Percentiles rank a stretch among this genome's conserved stretches.
phyloP scores from a whole-genome alignment of 2,329 filamentous ascomycete genomes.

The Aurifilum marmelostoma region DNA sequence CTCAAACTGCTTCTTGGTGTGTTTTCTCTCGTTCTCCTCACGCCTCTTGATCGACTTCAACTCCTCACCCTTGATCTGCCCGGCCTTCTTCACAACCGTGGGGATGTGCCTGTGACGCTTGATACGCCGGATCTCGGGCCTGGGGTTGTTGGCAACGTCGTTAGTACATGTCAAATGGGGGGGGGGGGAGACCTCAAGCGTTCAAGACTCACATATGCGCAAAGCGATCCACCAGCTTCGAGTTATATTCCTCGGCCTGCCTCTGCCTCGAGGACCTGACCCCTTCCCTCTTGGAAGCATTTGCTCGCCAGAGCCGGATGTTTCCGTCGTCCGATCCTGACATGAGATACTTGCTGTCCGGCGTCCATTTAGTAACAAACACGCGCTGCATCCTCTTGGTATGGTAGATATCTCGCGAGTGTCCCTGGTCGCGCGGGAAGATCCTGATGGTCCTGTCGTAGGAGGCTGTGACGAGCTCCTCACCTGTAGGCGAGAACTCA shows the following conservation, averaged over 20 bases:
- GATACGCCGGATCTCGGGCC: conserved; percentile 87
- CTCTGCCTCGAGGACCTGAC: conserved; percentile 84
- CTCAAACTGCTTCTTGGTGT: conserved; percentile 78
- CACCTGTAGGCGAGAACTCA: conserved; percentile 90
- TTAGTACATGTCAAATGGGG: neutral
- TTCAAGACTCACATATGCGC: conserved; percentile 69
- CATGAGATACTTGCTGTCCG: conserved; percentile 86
- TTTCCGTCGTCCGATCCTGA: conserved; percentile 87
- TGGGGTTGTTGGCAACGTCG: neutral
- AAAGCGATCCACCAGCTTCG: conserved; percentile 80
- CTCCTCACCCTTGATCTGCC: conserved; percentile 91
- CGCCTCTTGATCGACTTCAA: conserved; percentile 83
- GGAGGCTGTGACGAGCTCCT: conserved; percentile 87
- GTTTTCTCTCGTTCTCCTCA: conserved; percentile 92
- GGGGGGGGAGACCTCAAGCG: neutral
- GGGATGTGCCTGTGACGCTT: conserved; percentile 89
- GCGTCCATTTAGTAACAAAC: conserved; percentile 81
- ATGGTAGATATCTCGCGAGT: conserved; percentile 94
- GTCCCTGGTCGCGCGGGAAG: conserved; percentile 79
- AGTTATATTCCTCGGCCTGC: conserved; percentile 89
- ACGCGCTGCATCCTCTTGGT: conserved; percentile 98
- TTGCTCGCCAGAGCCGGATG: conserved; percentile 79
- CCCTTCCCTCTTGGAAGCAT: conserved; percentile 81
- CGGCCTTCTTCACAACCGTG: conserved; percentile 92
- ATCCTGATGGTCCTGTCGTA: conserved; percentile 88